Evolutionary conservation across 768 basidiomycete species (phyloP).

Genomic region (Boletellus sp.): DNA sequence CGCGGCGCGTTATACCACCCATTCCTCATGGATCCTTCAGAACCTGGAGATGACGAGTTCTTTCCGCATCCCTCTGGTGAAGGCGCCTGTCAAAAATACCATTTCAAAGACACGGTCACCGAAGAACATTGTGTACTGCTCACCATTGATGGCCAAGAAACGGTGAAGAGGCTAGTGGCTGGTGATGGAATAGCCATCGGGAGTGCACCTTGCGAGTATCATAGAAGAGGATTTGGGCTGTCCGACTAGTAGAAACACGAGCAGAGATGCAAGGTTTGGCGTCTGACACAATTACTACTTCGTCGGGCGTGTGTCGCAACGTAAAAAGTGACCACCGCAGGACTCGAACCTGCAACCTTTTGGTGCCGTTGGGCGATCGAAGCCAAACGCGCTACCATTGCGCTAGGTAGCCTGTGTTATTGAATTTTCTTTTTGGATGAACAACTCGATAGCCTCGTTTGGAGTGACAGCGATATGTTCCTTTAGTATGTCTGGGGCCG

Average conservation of each 20-base stretch:
- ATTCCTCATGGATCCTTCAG: slow-evolving; percentile 57
- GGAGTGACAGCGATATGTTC: not conserved
- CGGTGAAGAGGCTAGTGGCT: slow-evolving; percentile 30
- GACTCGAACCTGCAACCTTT: slow-evolving; percentile 97
- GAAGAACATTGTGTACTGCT: slow-evolving; percentile 53
- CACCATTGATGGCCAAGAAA: slow-evolving; percentile 32
- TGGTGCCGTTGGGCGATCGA: slow-evolving; percentile 76
- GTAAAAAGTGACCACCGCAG: slow-evolving; percentile 72
- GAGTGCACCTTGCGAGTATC: slow-evolving; percentile 59
- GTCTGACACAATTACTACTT: too few relatives aligned
- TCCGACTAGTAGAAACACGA: slow-evolving; percentile 3
- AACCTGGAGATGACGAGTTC: slow-evolving; percentile 56
- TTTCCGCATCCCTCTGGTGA: slow-evolving; percentile 67
- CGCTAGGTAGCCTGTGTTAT: slow-evolving; percentile 65
- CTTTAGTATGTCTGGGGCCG: not conserved
- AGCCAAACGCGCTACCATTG: slow-evolving; percentile 97
- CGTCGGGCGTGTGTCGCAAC: not conserved
- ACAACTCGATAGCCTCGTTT: not conserved
- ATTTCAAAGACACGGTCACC: slow-evolving; percentile 57
- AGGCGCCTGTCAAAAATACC: slow-evolving; percentile 62
- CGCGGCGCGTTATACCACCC: slow-evolving; percentile 71
- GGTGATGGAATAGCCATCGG: slow-evolving; percentile 58
- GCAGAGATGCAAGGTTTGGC: not conserved
- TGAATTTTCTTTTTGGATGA: not conserved
- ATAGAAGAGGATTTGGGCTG: slow-evolving; percentile 28